Evolutionary conservation across 345 rosid genomes (phyloP), one percentile per base, ranked within the genome.

Genomic region (Citrus maxima): DNA sequence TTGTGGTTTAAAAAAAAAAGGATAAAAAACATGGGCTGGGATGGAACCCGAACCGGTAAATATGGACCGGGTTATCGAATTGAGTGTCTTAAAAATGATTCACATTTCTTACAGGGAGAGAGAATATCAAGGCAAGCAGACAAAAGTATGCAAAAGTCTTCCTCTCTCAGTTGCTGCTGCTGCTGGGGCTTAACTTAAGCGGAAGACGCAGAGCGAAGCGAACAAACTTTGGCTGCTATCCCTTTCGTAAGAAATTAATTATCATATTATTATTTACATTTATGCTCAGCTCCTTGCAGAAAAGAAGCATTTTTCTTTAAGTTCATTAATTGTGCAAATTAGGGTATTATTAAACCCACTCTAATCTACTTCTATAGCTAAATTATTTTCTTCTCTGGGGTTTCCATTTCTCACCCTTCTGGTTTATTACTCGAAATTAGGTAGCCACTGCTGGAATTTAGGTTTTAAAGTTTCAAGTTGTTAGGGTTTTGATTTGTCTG

Each of bases 311-410:
- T 22, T 3, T 61, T 21, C 2, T 18, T 62, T 21, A 5, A 35
- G 6, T 34, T 73, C n/a, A 12, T 58, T 58, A 58, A 14, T 59
- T 73, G n/a, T 37, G 14, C 22, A 2, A 18, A 46, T 64, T 64
- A 63, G 70, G 46, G 62, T 56, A 64, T 75, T 74, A 32, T 75
- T 75, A 16, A 65, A 64, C 37, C 58, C 70, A 10, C 40, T 6
- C 24, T 42, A 40, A 19, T 74, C 59, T 28, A 12, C 69, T 42
- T 18, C 59, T 27, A 16, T 46, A 13, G 18, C 68, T 42, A 28
- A 40, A 74, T 74, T 40, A 19, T 22, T 64, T 64, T 8, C 13
- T 60, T 7, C 27, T 74, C 56, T 74, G 42, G n/a, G 46, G 19
- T 34, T 24, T n/a, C 6, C 40, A 28, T 16, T 73, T 9, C 42